phyloP scores from a whole-genome alignment of 2,329 filamentous ascomycete species.

The Fusarium sp. region DNA sequence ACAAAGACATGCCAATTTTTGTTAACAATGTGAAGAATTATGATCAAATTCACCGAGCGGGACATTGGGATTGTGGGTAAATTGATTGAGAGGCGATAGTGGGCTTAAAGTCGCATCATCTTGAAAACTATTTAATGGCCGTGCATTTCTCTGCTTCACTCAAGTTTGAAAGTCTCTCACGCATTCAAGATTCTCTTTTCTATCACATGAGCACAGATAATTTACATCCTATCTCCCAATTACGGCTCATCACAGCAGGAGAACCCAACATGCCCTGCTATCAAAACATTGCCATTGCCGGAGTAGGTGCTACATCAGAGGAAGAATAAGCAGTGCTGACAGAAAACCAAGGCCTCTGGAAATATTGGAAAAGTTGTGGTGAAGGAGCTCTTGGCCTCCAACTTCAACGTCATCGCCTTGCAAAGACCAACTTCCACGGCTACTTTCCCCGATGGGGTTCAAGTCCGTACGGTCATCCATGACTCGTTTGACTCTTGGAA shows the following conservation, averaged over 20 bases:
- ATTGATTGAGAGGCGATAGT: background rate
- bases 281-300: conserved; percentile 6
- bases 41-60: background rate
- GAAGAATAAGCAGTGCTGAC: background rate
- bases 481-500: background rate
- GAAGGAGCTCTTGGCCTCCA: background rate
- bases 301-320: background rate
- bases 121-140: background rate
- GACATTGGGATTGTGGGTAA: background rate
- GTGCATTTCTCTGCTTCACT: background rate
- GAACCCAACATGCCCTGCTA: background rate
- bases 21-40: background rate
- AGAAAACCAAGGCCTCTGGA: background rate
- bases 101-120: background rate
- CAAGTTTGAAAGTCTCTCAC: background rate
- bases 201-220: background rate
- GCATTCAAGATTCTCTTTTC: background rate
- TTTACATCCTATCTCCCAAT: background rate
- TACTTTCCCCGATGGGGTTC: background rate
- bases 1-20: background rate
- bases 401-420: background rate
- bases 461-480: background rate
- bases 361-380: background rate
- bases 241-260: background rate
- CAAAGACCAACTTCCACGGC: background rate